Conservation (phyloP, 129 eudicot genomes). For the Pulicaria dysenterica region DNA sequence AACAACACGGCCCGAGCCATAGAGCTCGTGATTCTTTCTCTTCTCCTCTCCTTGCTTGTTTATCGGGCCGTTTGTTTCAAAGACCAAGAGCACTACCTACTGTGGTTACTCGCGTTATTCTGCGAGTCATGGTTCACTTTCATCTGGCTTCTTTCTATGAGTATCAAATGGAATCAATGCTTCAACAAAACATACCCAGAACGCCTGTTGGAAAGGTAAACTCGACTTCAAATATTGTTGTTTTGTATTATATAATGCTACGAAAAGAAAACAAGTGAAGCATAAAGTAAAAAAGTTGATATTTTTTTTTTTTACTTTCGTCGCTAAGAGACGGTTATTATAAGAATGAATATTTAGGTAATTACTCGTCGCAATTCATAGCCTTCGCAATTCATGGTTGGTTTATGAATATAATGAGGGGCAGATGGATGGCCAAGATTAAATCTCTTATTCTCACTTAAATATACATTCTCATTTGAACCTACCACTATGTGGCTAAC, state of each 20-base stretch:
- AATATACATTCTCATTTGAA: too few species aligned
- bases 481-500: not conserved
- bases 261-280: not conserved
- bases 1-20: constrained; percentile 42
- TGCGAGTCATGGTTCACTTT: constrained; percentile 60
- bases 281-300: not conserved
- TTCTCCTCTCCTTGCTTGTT: constrained; percentile 42
- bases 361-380: too few species aligned
- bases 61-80: constrained; percentile 42
- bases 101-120: constrained; percentile 48
- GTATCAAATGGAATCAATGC: constrained; percentile 49
- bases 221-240: not conserved
- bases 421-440: too few species aligned
- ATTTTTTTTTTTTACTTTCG: not conserved
- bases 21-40: constrained; percentile 50
- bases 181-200: constrained; percentile 40
- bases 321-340: too few species aligned
- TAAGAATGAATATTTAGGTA: too few species aligned
- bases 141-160: constrained; percentile 41
- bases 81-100: constrained; percentile 42
- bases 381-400: too few species aligned
- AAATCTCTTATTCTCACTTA: too few species aligned
- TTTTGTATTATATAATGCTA: too few species aligned
- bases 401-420: too few species aligned
- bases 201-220: constrained; percentile 40